Conservation (phyloP, 2,329 filamentous ascomycete genomes). For the Diaporthe eres region DNA sequence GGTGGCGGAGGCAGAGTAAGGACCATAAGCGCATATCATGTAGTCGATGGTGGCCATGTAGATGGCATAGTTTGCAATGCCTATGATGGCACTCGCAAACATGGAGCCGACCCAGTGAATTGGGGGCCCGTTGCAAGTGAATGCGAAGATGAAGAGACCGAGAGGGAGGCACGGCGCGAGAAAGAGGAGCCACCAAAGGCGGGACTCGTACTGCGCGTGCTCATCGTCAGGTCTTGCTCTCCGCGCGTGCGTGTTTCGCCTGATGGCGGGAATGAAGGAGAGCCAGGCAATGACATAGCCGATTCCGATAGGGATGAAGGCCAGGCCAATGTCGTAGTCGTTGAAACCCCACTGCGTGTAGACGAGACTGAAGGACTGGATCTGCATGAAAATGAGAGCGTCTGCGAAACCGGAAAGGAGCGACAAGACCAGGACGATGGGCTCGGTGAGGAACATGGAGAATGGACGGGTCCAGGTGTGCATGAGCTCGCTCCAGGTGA, state of each 20-base stretch:
- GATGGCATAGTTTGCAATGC: constrained; percentile 77
- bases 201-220: constrained; percentile 77
- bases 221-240: constrained; percentile 66
- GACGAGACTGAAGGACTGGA: constrained; percentile 78
- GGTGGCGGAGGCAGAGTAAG: constrained; percentile 80
- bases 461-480: constrained; percentile 75
- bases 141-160: constrained; percentile 79
- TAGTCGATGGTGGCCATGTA: constrained; percentile 85
- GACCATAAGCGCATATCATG: constrained; percentile 81
- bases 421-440: constrained; percentile 79
- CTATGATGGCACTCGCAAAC: constrained; percentile 75
- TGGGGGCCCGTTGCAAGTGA: constrained; percentile 74
- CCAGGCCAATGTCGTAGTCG: constrained; percentile 68
- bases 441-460: constrained; percentile 80
- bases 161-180: constrained; percentile 73
- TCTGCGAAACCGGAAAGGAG: constrained; percentile 81
- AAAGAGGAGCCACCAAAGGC: constrained; percentile 76
- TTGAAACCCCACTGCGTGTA: constrained; percentile 77
- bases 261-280: constrained; percentile 70
- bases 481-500: constrained; percentile 70
- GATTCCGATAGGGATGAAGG: constrained; percentile 76
- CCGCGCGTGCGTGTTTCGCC: constrained; percentile 66
- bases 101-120: constrained; percentile 78
- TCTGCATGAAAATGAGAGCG: constrained; percentile 83
- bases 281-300: constrained; percentile 76